phyloP scores from a whole-genome alignment of 805 yeast species.

The Cyberlindnera samutprakarnensis region DNA sequence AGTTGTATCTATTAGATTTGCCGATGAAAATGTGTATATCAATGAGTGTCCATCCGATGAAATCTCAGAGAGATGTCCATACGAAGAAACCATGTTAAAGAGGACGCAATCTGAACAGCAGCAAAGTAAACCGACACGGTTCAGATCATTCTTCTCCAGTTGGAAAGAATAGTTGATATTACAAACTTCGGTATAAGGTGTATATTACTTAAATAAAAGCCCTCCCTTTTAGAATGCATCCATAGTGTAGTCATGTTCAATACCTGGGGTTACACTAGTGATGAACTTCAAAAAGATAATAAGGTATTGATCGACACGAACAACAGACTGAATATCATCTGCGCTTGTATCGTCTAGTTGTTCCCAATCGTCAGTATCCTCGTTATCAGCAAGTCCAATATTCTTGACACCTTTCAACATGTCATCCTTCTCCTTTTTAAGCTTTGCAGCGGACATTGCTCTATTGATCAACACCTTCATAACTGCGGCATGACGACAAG shows the following conservation, averaged over 20 bases:
- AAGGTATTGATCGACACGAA: conserved; percentile 87
- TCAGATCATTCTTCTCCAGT: conserved; percentile 1
- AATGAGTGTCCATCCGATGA: not conserved
- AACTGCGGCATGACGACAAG: conserved; percentile 91
- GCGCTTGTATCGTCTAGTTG: conserved; percentile 37
- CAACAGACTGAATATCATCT: conserved; percentile 29
- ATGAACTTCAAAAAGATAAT: conserved; percentile 88
- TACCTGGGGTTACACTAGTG: conserved; percentile 95
- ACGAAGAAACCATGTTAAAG: conserved; percentile 3
- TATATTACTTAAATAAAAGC: too few relatives aligned
- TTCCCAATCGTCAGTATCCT: conserved; percentile 51
- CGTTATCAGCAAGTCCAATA: conserved; percentile 36
- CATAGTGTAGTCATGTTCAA: conserved; percentile 98
- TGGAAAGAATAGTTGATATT: not conserved
- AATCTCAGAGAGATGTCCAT: not conserved
- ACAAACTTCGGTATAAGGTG: not conserved
- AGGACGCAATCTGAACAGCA: not conserved
- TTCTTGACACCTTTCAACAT: conserved; percentile 37
- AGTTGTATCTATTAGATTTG: conserved; percentile 13
- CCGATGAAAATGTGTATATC: conserved; percentile 11
- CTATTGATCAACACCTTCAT: conserved; percentile 82
- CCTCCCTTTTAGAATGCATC: conserved; percentile 87
- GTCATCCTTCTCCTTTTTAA: conserved; percentile 21
- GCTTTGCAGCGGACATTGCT: conserved; percentile 46
- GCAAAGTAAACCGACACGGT: not conserved